Base-by-base conservation (phyloP, 2,329 filamentous ascomycete species). In the Metarhizium sp. region DNA sequence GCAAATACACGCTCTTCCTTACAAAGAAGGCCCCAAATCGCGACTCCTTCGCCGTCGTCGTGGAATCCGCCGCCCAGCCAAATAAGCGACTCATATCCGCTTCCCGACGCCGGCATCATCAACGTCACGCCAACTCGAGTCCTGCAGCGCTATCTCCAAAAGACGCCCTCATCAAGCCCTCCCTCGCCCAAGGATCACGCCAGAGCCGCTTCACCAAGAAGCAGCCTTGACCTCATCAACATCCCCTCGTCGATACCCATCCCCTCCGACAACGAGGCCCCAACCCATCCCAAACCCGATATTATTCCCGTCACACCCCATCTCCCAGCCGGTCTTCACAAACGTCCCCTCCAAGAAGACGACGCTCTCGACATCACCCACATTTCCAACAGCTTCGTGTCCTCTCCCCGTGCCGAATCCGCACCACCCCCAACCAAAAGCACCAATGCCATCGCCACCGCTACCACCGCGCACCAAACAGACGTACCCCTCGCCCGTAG, bases 21-120 rank as follows among this genome's bases (percentile, higher is more conserved):
- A 59, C 59, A 6, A 58, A 45, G n/a, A 6, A 59, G 57, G 5
- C 59, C 58, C 10, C 56, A 55, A 25, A 55, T 32, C 30, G 32
- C 32, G 8, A 52, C 54, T 45, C 55, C 38, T 34, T 64, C 66
- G 2, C 68, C 69, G 42, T 58, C 60, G 32, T 73, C 75, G 51
- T 77, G 73, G 72, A 63, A 64, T 48, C 66, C 72, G 14, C 76
- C 75, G 2, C 73, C 77, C 0, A 82, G 78, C 55, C 70, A 78
- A 32, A 72, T 85, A 20, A 73, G 71, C 10, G 81, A 85, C 61
- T 85, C 81, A 0, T 76, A 81, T 59, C 76, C 63, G 51, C 66
- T 73, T 57, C 69, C 69, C 7, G 64, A 66, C 50, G 55, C 62
- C 4, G 59, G 59, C 5, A 29, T 70, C 20, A 54, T 69, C 11